A percentile compares a stretch with the other conserved stretches of the same genome.
These are phyloP conservation scores for Fomitiporia mediterranea DNA, from an alignment of 1,284 basidiomycete species.

Conservation along the genomic window DNA sequence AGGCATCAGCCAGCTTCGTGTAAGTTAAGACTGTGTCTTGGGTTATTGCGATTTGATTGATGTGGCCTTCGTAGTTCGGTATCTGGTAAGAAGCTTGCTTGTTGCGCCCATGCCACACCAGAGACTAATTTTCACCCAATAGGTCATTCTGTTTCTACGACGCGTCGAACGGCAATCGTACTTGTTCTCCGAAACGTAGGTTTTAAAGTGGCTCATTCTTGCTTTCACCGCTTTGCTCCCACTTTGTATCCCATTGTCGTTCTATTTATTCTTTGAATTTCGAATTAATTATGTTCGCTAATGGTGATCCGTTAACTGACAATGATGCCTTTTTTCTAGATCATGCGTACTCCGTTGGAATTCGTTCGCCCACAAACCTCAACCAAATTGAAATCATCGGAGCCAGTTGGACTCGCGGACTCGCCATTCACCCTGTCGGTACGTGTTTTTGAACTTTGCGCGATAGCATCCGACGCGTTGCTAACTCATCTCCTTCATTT, in stretches of 20 bases:
- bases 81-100: constrained; percentile 43
- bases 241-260: not conserved
- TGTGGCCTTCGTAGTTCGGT: constrained; percentile 42
- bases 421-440: constrained; percentile 73
- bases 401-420: constrained; percentile 64
- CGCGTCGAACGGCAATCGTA: constrained; percentile 35
- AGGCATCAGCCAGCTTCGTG: constrained; percentile 45
- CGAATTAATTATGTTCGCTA: not conserved
- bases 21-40: constrained; percentile 33
- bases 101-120: not conserved
- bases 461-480: constrained; percentile 1
- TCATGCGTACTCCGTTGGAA: constrained; percentile 13
- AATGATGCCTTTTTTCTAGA: constrained; percentile 1
- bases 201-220: not conserved
- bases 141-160: constrained; percentile 56
- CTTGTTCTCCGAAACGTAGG: constrained; percentile 41
- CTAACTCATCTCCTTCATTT: constrained; percentile 7
- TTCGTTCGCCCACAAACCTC: constrained; percentile 18
- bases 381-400: constrained; percentile 34
- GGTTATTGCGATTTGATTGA: not conserved
- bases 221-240: not conserved
- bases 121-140: not conserved
- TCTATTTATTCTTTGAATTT: not conserved
- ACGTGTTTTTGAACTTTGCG: constrained; percentile 24
- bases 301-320: not conserved